phyloP scores from a whole-genome alignment of 495 filamentous ascomycete species.

The Podospora pseudocomata region DNA sequence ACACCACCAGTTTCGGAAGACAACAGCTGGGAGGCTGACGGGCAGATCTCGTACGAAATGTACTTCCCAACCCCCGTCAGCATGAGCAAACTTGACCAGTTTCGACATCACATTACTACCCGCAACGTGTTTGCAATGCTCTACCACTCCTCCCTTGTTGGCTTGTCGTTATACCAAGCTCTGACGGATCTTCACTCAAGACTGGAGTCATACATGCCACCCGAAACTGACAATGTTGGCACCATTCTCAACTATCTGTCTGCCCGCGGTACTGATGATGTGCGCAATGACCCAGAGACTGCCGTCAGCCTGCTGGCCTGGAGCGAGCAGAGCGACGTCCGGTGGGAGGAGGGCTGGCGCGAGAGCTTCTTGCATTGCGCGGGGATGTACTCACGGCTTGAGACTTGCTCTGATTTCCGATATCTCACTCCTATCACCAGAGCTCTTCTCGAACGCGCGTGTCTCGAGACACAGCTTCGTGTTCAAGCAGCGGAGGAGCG shows the following conservation, averaged over 20 bases:
- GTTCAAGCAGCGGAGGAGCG: slow-evolving; percentile 58
- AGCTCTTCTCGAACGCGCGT: slow-evolving; percentile 59
- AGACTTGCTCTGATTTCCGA: slow-evolving; percentile 54
- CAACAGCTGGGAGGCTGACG: slow-evolving; percentile 42
- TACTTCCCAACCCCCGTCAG: slow-evolving; percentile 52
- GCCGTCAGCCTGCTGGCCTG: slow-evolving; percentile 63
- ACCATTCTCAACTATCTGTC: slow-evolving; percentile 57
- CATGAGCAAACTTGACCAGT: slow-evolving; percentile 41
- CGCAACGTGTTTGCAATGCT: slow-evolving; percentile 63
- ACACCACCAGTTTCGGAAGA: slow-evolving; percentile 46
- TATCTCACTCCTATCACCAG: slow-evolving; percentile 58
- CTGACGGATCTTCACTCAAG: slow-evolving; percentile 55
- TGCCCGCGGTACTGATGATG: slow-evolving; percentile 60
- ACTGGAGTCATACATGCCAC: slow-evolving; percentile 51
- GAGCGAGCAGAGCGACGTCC: slow-evolving; percentile 57
- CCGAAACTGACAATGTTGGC: slow-evolving; percentile 42
- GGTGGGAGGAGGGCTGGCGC: slow-evolving; percentile 62
- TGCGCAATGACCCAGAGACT: slow-evolving; percentile 57
- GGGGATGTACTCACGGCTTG: slow-evolving; percentile 58
- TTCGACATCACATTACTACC: slow-evolving; percentile 57
- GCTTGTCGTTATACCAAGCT: slow-evolving; percentile 55
- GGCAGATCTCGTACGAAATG: slow-evolving; percentile 56
- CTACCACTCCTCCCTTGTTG: slow-evolving; percentile 54
- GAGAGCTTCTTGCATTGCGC: slow-evolving; percentile 66
- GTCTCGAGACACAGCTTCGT: slow-evolving; percentile 59